These are phyloP conservation scores for Debaryomyces hansenii DNA, from an alignment of 805 yeast species.

Conservation along the genomic window DNA sequence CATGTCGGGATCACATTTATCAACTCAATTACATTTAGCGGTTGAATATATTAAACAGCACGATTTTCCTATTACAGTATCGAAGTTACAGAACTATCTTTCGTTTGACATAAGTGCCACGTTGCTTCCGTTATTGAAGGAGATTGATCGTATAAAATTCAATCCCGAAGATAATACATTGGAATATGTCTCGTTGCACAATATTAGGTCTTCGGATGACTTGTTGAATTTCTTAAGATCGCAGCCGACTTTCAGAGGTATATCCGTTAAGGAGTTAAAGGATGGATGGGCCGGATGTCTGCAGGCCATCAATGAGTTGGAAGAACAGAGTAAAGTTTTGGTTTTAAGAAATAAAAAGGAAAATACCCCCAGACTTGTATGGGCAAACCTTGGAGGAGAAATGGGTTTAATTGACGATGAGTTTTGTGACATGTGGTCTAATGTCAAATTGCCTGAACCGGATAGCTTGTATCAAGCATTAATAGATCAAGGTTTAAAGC, in stretches of 20 bases:
- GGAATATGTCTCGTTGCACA: slow-evolving; percentile 86
- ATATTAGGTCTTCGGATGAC: slow-evolving; percentile 79
- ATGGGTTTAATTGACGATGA: slow-evolving; percentile 73
- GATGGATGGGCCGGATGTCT: slow-evolving; percentile 96
- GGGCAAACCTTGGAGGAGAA: slow-evolving; percentile 84
- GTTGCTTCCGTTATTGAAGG: slow-evolving; percentile 68
- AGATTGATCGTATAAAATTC: slow-evolving; percentile 74
- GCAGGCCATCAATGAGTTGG: slow-evolving; percentile 75
- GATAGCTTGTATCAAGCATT: slow-evolving; percentile 78
- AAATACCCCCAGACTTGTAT: slow-evolving; percentile 84
- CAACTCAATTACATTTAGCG: slow-evolving; percentile 87
- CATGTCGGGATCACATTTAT: slow-evolving; percentile 61
- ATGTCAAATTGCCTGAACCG: slow-evolving; percentile 75
- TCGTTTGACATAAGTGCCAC: slow-evolving; percentile 60
- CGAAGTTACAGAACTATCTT: slow-evolving; percentile 66
- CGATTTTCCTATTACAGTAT: slow-evolving; percentile 68
- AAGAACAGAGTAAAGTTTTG: slow-evolving; percentile 70
- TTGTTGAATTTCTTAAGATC: slow-evolving; percentile 69
- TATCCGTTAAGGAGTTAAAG: slow-evolving; percentile 73
- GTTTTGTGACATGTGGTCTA: slow-evolving; percentile 79
- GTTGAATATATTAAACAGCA: slow-evolving; percentile 81
- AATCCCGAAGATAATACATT: slow-evolving; percentile 62
- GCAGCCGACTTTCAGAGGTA: slow-evolving; percentile 86
- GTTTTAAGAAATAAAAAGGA: slow-evolving; percentile 92
- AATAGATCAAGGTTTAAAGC: slow-evolving; percentile 85